Base-by-base conservation (phyloP, 2,329 filamentous ascomycete genomes). In the Diaporthe aspalathi region DNA sequence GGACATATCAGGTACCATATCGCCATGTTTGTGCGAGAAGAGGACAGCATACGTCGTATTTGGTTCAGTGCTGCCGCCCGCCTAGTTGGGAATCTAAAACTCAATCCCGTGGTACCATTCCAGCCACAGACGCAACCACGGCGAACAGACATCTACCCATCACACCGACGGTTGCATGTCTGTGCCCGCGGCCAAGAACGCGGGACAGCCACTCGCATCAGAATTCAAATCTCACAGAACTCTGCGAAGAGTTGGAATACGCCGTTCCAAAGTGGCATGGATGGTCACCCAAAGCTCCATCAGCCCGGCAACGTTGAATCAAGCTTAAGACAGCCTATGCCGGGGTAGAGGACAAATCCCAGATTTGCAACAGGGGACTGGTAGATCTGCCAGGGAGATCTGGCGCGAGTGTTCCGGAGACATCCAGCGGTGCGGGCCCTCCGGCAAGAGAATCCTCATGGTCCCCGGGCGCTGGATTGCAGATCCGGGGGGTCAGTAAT, bases 191-290 rank as follows among this genome's bases (percentile, higher is more conserved):
- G 57, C 57, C 57, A 49, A 49, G 43, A 43, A 32, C 27, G 43
- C 29, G 57, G 35, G 57, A 49, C n/a, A 63, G 57, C 57, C 57
- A 63, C 43, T 63, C 57, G 43, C 57, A 63, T 63, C 27, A 63
- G 57, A 12, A 49, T 32, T 24, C 43, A 49, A 49, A 49, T 5
- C 32, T 5, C 43, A 22, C 57, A 35, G n/a, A 17, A n/a, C 43
- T 38, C 20, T 22, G 16, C 40, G 14, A 49, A 27, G 35, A 32
- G 57, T n/a, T 60, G 27, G 11, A 29, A 49, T 27, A 27, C 43
- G 24, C 57, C 27, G 40, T 63, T 63, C 40, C 57, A n/a, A 27
- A 22, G 27, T 49, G 27, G 40, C 47, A 27, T 47, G 27, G 20
- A 63, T 63, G 24, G 60, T 16, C 20, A 22, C 3, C 12, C 60